Percentiles rank a stretch among this genome's conserved stretches.
These are phyloP conservation scores for Blastomyces emzantsi DNA, from an alignment of 2,329 filamentous ascomycete species.

Conservation along the genomic window DNA sequence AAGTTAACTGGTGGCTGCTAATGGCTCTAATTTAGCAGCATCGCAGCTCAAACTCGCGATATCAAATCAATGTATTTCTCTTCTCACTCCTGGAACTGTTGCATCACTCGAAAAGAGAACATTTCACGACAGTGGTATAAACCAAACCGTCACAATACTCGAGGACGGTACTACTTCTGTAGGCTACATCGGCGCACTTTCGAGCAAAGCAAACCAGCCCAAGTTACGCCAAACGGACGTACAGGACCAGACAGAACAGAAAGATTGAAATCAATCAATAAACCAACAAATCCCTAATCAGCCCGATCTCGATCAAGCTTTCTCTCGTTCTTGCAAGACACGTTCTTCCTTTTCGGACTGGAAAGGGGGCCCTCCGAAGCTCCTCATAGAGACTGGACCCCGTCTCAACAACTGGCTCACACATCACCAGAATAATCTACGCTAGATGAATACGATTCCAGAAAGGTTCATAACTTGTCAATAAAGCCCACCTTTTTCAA, in stretches of 20 bases:
- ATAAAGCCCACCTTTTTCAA: not conserved
- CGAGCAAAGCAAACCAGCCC: not conserved
- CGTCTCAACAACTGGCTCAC: not conserved
- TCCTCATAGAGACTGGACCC: not conserved
- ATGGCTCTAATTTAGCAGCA: not conserved
- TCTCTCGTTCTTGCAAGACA: not conserved
- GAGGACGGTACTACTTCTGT: not conserved
- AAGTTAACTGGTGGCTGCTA: not conserved
- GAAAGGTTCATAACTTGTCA: not conserved
- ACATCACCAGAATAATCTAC: not conserved
- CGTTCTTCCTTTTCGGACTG: not conserved
- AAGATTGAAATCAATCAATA: not conserved
- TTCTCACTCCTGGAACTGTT: too few species aligned
- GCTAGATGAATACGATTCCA: not conserved
- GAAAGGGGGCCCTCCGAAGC: not conserved
- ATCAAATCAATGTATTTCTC: not conserved
- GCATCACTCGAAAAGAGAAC: not conserved
- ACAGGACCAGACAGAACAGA: not conserved
- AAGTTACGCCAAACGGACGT: not conserved
- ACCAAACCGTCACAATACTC: not conserved
- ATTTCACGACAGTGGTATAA: not conserved
- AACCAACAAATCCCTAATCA: not conserved
- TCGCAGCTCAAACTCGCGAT: not conserved
- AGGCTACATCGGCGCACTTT: not conserved
- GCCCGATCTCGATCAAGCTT: slow-evolving; percentile 1